Evolutionary conservation across 2,329 filamentous ascomycete species (phyloP).

Genomic region (Graphilbum fragrans): DNA sequence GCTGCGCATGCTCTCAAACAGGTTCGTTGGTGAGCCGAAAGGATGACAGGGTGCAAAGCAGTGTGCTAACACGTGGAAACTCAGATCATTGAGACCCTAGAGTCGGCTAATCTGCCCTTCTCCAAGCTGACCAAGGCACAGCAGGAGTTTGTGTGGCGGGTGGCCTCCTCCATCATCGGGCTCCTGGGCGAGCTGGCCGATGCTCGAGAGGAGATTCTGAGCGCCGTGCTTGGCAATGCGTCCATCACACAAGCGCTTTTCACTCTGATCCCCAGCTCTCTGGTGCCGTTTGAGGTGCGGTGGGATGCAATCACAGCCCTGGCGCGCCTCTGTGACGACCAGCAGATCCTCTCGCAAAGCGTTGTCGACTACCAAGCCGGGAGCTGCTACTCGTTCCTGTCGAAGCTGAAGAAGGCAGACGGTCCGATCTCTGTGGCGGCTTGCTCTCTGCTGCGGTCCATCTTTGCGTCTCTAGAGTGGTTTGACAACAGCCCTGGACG

Average conservation of each 20-base stretch:
- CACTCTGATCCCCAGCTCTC: constrained; percentile 30
- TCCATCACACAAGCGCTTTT: constrained; percentile 42
- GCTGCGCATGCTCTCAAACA: constrained; percentile 42
- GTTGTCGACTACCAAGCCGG: constrained; percentile 34
- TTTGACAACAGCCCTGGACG: constrained; percentile 36
- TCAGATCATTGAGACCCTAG: constrained; percentile 19
- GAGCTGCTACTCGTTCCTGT: constrained; percentile 35
- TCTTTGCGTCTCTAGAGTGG: constrained; percentile 43
- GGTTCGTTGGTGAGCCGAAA: too few relatives aligned
- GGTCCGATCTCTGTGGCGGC: constrained; percentile 40
- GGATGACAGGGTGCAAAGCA: not conserved
- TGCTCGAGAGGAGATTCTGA: constrained; percentile 47
- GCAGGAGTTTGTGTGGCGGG: constrained; percentile 39
- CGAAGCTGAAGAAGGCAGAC: constrained; percentile 32
- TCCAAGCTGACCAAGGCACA: constrained; percentile 39
- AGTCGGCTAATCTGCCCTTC: constrained; percentile 26
- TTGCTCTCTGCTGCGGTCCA: constrained; percentile 50
- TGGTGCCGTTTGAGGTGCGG: constrained; percentile 27
- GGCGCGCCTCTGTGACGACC: constrained; percentile 48
- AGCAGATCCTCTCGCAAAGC: constrained; percentile 32
- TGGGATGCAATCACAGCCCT: constrained; percentile 42
- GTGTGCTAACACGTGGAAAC: too few relatives aligned
- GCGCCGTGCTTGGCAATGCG: constrained; percentile 36
- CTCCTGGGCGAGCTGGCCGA: constrained; percentile 43
- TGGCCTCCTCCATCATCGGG: constrained; percentile 39